Evolutionary conservation across 2,329 filamentous ascomycete genomes (phyloP).

Genomic region (Fusarium pininemorale): DNA sequence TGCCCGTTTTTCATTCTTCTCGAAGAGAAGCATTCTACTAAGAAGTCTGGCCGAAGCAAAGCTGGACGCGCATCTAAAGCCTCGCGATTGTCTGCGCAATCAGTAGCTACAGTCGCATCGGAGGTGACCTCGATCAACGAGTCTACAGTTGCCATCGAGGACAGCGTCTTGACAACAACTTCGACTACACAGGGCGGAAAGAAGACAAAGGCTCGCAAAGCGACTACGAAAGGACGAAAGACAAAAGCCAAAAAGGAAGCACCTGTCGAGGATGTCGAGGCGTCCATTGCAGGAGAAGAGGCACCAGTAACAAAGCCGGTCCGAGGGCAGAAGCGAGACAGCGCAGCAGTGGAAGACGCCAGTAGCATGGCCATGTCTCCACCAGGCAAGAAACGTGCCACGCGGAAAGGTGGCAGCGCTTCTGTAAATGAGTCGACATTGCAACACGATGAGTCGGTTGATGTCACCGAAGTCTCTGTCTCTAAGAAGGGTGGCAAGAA

Average conservation of each 20-base stretch:
- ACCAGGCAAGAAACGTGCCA: conserved; percentile 68
- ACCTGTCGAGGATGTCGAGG: conserved; percentile 54
- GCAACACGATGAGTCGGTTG: conserved; percentile 52
- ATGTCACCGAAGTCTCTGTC: conserved; percentile 50
- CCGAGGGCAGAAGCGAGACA: conserved; percentile 70
- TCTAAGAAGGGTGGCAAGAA: conserved; percentile 43
- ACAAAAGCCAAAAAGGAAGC: conserved; percentile 63
- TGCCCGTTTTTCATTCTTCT: conserved; percentile 85
- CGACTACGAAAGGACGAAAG: conserved; percentile 41
- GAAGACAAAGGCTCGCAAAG: conserved; percentile 68
- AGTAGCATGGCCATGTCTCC: conserved; percentile 52
- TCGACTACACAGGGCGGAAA: conserved; percentile 67
- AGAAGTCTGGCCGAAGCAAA: conserved; percentile 65
- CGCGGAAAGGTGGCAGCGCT: conserved; percentile 59
- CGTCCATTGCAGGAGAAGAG: conserved; percentile 35
- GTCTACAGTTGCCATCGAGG: conserved; percentile 60
- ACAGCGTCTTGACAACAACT: conserved; percentile 67
- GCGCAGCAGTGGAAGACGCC: conserved; percentile 65
- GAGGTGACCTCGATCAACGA: conserved; percentile 61
- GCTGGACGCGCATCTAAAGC: conserved; percentile 71
- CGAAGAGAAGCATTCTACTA: conserved; percentile 62
- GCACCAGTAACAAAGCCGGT: conserved; percentile 47
- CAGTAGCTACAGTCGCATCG: conserved; percentile 59
- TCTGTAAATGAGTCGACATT: conserved; percentile 51
- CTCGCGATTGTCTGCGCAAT: conserved; percentile 71